Conservation (phyloP, 306 rosid genomes). For the Vachellia pachyceras region DNA sequence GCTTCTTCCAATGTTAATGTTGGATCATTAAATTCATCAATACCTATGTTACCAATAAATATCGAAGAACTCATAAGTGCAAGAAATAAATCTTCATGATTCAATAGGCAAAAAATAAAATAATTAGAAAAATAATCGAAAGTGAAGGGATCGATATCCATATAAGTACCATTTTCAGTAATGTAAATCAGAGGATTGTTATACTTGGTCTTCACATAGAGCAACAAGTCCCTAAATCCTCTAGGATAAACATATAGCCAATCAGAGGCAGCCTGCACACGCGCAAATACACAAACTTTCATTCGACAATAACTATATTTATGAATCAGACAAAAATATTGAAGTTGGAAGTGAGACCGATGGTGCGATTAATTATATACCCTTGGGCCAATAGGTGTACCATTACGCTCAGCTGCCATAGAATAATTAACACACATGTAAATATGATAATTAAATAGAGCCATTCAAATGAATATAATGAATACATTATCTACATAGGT, state of each 20-base stretch:
- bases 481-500: no score
- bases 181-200: neutral
- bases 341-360: no score
- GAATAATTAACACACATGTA: no score
- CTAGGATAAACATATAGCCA: neutral
- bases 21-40: neutral
- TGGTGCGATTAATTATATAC: neutral
- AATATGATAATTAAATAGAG: no score
- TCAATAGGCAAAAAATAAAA: no score
- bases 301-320: no score
- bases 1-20: neutral
- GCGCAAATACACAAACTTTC: no score
- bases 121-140: neutral
- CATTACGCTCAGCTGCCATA: neutral
- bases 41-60: neutral
- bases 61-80: neutral
- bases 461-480: no score
- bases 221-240: neutral
- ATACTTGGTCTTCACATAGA: neutral
- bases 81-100: no score
- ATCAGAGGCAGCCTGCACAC: constrained; percentile 1
- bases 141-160: no score
- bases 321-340: no score
- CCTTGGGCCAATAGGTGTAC: neutral
- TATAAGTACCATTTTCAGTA: neutral